Conservation (phyloP, 768 basidiomycete species). For the Leccinum sublutescens region DNA sequence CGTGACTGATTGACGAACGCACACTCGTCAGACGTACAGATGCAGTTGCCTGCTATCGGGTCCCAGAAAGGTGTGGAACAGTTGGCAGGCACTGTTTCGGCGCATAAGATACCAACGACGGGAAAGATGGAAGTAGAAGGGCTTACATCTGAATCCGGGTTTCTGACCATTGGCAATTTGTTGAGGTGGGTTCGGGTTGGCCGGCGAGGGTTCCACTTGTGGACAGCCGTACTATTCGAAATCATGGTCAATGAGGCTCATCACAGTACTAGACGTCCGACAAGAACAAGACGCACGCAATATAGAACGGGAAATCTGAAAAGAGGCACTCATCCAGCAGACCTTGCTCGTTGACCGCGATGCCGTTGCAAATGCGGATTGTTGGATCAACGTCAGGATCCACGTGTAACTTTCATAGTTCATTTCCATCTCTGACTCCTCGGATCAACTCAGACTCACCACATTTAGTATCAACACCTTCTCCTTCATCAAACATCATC, state of each 20-base stretch:
- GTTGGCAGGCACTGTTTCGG: slow-evolving; percentile 54
- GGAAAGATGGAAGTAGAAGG: slow-evolving; percentile 1
- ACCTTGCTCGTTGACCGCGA: neutral
- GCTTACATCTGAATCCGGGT: slow-evolving; percentile 55
- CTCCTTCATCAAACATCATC: too few species aligned
- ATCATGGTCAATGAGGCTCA: neutral
- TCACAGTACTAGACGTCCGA: neutral
- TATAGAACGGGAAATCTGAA: neutral
- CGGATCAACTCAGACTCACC: too few species aligned
- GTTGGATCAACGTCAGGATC: neutral
- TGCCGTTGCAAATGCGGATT: neutral
- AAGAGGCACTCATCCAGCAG: neutral
- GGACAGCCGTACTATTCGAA: slow-evolving; percentile 45
- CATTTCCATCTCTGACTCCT: too few species aligned
- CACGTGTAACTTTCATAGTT: too few species aligned
- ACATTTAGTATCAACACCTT: too few species aligned
- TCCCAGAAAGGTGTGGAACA: slow-evolving; percentile 84
- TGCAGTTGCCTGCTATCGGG: slow-evolving; percentile 62
- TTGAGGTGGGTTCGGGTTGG: slow-evolving; percentile 68
- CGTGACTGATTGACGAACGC: slow-evolving; percentile 61
- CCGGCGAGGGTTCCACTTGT: slow-evolving; percentile 45
- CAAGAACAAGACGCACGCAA: neutral
- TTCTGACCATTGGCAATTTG: slow-evolving; percentile 36
- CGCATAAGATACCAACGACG: neutral
- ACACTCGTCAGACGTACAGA: slow-evolving; percentile 57